Conservation (phyloP, 2,329 filamentous ascomycete genomes). For the Massarina eburnea region DNA sequence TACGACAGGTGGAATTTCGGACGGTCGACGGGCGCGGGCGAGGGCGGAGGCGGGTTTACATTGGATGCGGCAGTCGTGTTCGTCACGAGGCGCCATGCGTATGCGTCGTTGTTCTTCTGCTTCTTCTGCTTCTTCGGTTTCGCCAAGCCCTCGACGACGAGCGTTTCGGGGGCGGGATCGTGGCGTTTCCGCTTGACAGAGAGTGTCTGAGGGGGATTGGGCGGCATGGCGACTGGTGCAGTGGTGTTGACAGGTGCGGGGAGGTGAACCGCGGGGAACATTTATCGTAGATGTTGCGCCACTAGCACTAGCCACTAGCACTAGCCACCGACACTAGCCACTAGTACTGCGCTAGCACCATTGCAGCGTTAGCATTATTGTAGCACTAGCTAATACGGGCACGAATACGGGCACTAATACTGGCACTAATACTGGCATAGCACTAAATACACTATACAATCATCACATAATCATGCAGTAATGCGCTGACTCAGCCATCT, state of each 20-base stretch:
- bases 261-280: not conserved
- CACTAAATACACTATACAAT: too few relatives aligned
- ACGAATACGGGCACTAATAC: too few relatives aligned
- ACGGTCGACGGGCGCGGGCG: constrained; percentile 3
- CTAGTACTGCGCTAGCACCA: too few relatives aligned
- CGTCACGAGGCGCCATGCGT: constrained; percentile 24
- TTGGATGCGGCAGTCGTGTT: constrained; percentile 20
- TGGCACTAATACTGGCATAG: too few relatives aligned
- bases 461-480: too few relatives aligned
- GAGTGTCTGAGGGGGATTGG: constrained; percentile 31
- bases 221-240: constrained; percentile 14
- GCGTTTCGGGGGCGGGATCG: constrained; percentile 58
- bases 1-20: constrained; percentile 4
- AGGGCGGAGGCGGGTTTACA: not conserved
- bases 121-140: constrained; percentile 24
- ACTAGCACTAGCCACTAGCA: too few relatives aligned
- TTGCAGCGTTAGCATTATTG: too few relatives aligned
- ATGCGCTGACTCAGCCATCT: too few relatives aligned
- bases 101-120: constrained; percentile 8
- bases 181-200: constrained; percentile 58
- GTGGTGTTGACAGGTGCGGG: not conserved
- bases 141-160: constrained; percentile 36
- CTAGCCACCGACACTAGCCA: too few relatives aligned
- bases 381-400: too few relatives aligned
- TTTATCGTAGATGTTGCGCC: too few relatives aligned